These are phyloP conservation scores for Juglanconis oblonga DNA, from an alignment of 2,329 filamentous ascomycete genomes.

Conservation along the genomic window DNA sequence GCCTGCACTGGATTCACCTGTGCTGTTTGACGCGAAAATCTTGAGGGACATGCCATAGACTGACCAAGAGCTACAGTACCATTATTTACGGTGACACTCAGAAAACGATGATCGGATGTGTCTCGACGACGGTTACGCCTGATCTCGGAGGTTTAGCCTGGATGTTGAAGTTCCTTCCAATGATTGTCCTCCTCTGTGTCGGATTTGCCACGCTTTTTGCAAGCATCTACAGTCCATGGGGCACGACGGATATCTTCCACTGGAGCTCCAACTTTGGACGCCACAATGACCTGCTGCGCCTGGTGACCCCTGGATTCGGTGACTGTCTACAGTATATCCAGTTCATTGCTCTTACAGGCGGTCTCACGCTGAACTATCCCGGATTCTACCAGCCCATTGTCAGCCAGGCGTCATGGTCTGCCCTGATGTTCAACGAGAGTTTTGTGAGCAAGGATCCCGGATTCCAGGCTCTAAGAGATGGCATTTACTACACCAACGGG, in stretches of 20 bases:
- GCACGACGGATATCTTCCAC: conserved; percentile 81
- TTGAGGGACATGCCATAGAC: not conserved
- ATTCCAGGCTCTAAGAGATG: conserved; percentile 69
- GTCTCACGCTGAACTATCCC: conserved; percentile 82
- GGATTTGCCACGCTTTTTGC: conserved; percentile 81
- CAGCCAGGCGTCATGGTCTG: conserved; percentile 84
- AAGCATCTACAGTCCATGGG: conserved; percentile 90
- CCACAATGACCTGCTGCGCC: conserved; percentile 83
- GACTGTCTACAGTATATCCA: conserved; percentile 98
- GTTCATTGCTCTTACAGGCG: conserved; percentile 84
- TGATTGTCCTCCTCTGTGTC: conserved; percentile 74
- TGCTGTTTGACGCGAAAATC: not conserved
- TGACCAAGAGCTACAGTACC: conserved; percentile 23
- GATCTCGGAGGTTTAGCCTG: conserved; percentile 70
- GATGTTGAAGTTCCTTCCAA: conserved; percentile 72
- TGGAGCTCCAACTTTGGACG: conserved; percentile 98
- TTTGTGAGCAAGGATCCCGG: conserved; percentile 69
- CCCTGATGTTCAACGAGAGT: conserved; percentile 89
- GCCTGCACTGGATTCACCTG: not conserved
- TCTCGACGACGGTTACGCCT: conserved; percentile 80
- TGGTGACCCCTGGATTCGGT: conserved; percentile 93
- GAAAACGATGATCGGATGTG: conserved; percentile 69
- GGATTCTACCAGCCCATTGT: conserved; percentile 92
- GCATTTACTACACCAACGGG: conserved; percentile 79
- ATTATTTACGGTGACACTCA: conserved; percentile 71